A percentile compares a stretch with the other conserved stretches of the same genome.
Conservation (phyloP, 108 stramenopile genomes). For the Fistulifera solaris region DNA sequence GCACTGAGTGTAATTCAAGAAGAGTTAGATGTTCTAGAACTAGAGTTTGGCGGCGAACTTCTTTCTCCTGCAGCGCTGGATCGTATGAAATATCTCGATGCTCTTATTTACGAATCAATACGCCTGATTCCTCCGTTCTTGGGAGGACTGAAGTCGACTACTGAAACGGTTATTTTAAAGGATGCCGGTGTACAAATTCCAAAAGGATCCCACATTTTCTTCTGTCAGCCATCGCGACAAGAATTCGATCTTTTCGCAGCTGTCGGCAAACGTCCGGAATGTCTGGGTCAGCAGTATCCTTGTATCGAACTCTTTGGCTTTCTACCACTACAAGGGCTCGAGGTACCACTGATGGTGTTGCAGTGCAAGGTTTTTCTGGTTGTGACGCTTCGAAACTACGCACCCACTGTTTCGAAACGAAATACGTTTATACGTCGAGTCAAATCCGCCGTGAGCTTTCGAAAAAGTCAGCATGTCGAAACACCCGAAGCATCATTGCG, state of each 20-base stretch:
- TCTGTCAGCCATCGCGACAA: constrained; percentile 10
- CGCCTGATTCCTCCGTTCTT: constrained; percentile 17
- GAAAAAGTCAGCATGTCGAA: background rate
- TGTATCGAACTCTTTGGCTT: constrained; percentile 19
- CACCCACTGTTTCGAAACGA: constrained; percentile 6
- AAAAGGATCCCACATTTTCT: constrained; percentile 17
- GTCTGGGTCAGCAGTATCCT: constrained; percentile 16
- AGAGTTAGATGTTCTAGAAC: constrained; percentile 16
- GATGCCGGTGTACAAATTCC: constrained; percentile 23
- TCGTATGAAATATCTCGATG: constrained; percentile 22
- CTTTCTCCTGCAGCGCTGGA: constrained; percentile 14
- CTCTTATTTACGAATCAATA: constrained; percentile 24
- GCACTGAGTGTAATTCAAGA: constrained; percentile 20
- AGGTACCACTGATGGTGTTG: constrained; percentile 23
- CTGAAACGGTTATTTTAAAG: constrained; percentile 18
- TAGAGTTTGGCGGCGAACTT: constrained; percentile 7
- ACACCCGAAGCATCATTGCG: background rate
- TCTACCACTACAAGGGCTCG: constrained; percentile 20
- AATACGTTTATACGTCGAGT: constrained; percentile 12
- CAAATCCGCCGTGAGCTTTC: too few relatives aligned
- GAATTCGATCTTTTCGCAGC: constrained; percentile 4
- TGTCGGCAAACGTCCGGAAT: constrained; percentile 12
- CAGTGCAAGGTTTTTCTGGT: constrained; percentile 24
- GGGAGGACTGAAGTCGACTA: constrained; percentile 17
- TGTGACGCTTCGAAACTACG: constrained; percentile 11